phyloP scores from a whole-genome alignment of 2,329 filamentous ascomycete genomes.

The Botrytis hyacinthi region DNA sequence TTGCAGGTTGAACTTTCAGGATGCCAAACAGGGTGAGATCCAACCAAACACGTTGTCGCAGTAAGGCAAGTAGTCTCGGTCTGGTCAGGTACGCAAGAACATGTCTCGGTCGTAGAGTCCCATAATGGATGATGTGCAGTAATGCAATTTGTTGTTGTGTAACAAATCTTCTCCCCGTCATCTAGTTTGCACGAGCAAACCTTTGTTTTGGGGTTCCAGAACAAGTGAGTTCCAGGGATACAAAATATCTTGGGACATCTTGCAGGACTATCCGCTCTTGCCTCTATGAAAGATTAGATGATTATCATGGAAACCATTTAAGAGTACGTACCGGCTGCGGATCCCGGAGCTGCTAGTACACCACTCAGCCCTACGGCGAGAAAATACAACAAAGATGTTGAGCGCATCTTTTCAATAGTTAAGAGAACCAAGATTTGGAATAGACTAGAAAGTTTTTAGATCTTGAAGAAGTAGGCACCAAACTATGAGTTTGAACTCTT shows the following conservation, averaged over 20 bases:
- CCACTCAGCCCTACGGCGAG: conserved; percentile 14
- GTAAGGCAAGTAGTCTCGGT: conserved; percentile 10
- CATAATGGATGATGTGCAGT: conserved; percentile 4
- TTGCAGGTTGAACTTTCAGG: conserved; percentile 3
- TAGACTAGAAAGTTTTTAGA: not conserved
- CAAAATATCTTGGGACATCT: conserved; percentile 24
- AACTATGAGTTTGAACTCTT: not conserved
- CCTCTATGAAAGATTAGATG: conserved; percentile 2
- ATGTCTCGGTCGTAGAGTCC: conserved; percentile 20
- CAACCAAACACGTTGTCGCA: conserved; percentile 4
- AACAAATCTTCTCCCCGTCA: conserved; percentile 16
- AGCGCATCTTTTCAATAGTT: not conserved
- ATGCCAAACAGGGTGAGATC: conserved; percentile 13
- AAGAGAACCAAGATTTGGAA: not conserved
- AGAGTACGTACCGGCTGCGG: not conserved
- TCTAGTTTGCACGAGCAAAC: conserved; percentile 22
- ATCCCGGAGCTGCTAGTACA: conserved; percentile 14
- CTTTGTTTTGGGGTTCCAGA: conserved; percentile 20
- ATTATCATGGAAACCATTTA: not conserved
- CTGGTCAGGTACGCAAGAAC: conserved; percentile 17
- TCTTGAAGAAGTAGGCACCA: not conserved
- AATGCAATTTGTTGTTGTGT: conserved; percentile 18
- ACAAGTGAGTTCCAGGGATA: conserved; percentile 20
- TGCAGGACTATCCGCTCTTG: conserved; percentile 20
- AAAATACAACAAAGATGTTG: conserved; percentile 3